Percentiles rank a stretch among this genome's conserved stretches.
phyloP scores from a whole-genome alignment of 202 grass and related monocot species.

The Setaria viridis region DNA sequence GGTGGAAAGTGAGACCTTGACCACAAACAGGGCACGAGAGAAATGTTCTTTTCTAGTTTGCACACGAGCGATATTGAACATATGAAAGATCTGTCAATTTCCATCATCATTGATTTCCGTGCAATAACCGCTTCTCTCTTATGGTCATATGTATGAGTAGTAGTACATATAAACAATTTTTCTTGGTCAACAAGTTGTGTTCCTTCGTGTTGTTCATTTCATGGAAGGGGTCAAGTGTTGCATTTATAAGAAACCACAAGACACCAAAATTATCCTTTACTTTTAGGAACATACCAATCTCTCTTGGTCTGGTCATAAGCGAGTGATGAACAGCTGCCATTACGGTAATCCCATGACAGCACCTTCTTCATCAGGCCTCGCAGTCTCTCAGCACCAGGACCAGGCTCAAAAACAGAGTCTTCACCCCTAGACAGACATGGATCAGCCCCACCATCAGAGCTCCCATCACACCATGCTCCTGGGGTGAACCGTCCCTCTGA shows the following conservation, averaged over 20 bases:
- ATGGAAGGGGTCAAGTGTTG: constrained; percentile 41
- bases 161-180: neutral
- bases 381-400: constrained; percentile 76
- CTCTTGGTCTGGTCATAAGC: constrained; percentile 83
- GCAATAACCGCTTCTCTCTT: neutral
- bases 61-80: neutral
- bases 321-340: constrained; percentile 76
- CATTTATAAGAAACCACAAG: constrained; percentile 43
- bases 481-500: constrained; percentile 78
- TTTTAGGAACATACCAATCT: constrained; percentile 69
- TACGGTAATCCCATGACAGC: constrained; percentile 78
- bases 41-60: neutral
- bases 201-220: constrained; percentile 41
- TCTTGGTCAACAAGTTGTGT: constrained; percentile 32
- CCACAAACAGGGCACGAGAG: neutral
- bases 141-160: neutral
- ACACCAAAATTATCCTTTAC: constrained; percentile 34
- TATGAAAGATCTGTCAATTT: neutral
- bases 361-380: constrained; percentile 70
- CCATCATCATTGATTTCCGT: neutral
- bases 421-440: constrained; percentile 70
- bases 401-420: constrained; percentile 64
- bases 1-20: constrained; percentile 7
- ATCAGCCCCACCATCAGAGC: constrained; percentile 58
- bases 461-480: constrained; percentile 79